These are phyloP conservation scores for Sphaerobolus stellatus DNA, from an alignment of 1,284 basidiomycete species.

Conservation along the genomic window DNA sequence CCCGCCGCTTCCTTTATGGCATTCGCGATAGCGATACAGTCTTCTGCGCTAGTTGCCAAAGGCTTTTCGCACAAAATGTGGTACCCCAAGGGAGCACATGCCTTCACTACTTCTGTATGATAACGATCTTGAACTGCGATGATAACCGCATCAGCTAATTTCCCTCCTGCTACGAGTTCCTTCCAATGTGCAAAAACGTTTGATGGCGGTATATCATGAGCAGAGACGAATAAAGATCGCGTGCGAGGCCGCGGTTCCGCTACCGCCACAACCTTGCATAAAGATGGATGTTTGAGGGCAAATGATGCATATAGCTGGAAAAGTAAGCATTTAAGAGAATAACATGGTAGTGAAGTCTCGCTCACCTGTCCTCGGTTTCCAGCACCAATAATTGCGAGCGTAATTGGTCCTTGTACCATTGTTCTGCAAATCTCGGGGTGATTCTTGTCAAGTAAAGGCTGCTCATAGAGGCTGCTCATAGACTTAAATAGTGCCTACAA, in stretches of 20 bases:
- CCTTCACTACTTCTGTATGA: constrained; percentile 70
- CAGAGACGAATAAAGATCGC: constrained; percentile 52
- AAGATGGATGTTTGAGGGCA: constrained; percentile 56
- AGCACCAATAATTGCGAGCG: constrained; percentile 64
- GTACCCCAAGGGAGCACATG: constrained; percentile 78
- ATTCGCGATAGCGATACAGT: constrained; percentile 73
- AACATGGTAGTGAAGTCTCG: constrained; percentile 12
- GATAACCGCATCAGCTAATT: constrained; percentile 77
- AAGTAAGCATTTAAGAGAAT: neutral
- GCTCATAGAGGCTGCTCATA: too few species aligned
- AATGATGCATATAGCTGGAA: constrained; percentile 67
- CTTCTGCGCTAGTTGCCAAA: constrained; percentile 74
- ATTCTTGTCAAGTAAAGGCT: too few species aligned
- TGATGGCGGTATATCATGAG: constrained; percentile 59
- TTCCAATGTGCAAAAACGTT: constrained; percentile 74
- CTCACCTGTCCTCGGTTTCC: constrained; percentile 75
- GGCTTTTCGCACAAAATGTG: constrained; percentile 90
- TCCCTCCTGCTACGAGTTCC: constrained; percentile 66
- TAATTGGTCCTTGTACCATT: constrained; percentile 44
- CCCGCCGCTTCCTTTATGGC: constrained; percentile 65
- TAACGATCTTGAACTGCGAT: constrained; percentile 76
- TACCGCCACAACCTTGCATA: constrained; percentile 76
- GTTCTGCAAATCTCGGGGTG: neutral
- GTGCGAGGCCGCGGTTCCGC: constrained; percentile 78
- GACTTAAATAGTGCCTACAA: too few species aligned